Base-by-base conservation (phyloP, 148 eudicot species). In the Fagopyrum tataricum region DNA sequence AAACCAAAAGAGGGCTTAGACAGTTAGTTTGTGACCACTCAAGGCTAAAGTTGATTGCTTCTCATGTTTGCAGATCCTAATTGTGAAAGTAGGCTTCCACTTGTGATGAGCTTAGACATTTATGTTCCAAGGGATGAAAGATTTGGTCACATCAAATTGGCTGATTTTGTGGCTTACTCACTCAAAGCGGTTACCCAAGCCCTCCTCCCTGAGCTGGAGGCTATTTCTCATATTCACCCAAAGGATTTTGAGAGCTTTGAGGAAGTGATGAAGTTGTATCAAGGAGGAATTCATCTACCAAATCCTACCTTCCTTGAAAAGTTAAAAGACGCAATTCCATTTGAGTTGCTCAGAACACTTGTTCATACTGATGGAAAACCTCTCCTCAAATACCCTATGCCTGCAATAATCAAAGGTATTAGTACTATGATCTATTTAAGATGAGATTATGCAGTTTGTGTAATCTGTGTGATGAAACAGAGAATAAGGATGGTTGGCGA, bases 121-220 rank as follows among this genome's bases (percentile, higher is more conserved):
- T 92, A 90, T 77, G 90, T 88, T 64, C 98, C 98, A 31, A 85
- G 93, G 78, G 98, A 92, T 51, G 98, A 92, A 74, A 79, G 82
- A 68, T 87, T 92, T 48, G 86, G 91, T 23, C 88, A 84, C 69
- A 11, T 88, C 74, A 90, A 90, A 81, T 51, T 88, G 81, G 72
- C 88, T 17, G 96, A 90, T 76, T 83, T 83, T 58, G 75, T 86
- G 7, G 91, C 84, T 56, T 87, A 87, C 70, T 85, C 81, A 12
- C 81, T 90, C 23, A 90, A 88, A 78, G 80, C 91, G 2, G 21
- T 84, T 24, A 71, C 79, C 55, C 98, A 92, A 66, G 81, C 78
- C 77, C 81, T 92, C 18, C 62, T 70, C 9, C 87, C 89, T 0
- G 90, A 81, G 74, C 69, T 90, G 1, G 80, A 79, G 80, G 80